phyloP scores from a whole-genome alignment of 306 rosid species.

The Fragaria iinumae region DNA sequence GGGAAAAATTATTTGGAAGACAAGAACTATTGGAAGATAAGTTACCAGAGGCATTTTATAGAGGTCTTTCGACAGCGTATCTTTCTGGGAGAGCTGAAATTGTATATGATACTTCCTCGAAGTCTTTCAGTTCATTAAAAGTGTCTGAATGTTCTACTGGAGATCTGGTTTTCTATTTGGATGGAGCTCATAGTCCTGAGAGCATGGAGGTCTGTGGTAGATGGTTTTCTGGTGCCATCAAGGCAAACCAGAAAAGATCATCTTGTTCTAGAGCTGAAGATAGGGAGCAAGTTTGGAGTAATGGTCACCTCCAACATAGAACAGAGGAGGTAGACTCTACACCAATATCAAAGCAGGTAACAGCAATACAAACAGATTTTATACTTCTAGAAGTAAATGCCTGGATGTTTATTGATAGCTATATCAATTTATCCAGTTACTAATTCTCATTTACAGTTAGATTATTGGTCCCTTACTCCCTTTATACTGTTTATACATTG shows the following conservation, averaged over 20 bases:
- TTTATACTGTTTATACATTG: slow-evolving; percentile 24
- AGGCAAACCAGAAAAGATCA: slow-evolving; percentile 27
- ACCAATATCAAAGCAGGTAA: slow-evolving; percentile 49
- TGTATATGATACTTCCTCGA: slow-evolving; percentile 38
- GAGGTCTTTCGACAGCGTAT: slow-evolving; percentile 65
- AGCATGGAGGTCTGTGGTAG: slow-evolving; percentile 69
- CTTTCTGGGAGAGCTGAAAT: slow-evolving; percentile 73
- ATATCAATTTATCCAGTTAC: neutral
- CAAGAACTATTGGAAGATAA: slow-evolving; percentile 40
- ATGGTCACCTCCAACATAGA: slow-evolving; percentile 31
- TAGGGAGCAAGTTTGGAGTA: slow-evolving; percentile 28
- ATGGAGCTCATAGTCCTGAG: slow-evolving; percentile 91
- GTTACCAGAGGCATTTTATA: slow-evolving; percentile 57
- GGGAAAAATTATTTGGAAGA: slow-evolving; percentile 44
- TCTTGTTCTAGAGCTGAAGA: slow-evolving; percentile 28
- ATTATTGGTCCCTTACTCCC: slow-evolving; percentile 22
- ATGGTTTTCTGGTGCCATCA: slow-evolving; percentile 48
- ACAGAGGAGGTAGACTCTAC: slow-evolving; percentile 28
- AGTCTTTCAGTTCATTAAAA: slow-evolving; percentile 27
- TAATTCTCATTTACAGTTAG: neutral
- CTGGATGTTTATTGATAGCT: neutral
- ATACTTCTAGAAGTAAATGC: neutral
- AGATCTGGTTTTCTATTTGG: slow-evolving; percentile 69
- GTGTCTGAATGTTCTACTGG: slow-evolving; percentile 40
- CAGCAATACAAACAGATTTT: slow-evolving; percentile 14